These are phyloP conservation scores for Trichoderma lentiforme DNA, from an alignment of 2,329 filamentous ascomycete species.

Conservation along the genomic window DNA sequence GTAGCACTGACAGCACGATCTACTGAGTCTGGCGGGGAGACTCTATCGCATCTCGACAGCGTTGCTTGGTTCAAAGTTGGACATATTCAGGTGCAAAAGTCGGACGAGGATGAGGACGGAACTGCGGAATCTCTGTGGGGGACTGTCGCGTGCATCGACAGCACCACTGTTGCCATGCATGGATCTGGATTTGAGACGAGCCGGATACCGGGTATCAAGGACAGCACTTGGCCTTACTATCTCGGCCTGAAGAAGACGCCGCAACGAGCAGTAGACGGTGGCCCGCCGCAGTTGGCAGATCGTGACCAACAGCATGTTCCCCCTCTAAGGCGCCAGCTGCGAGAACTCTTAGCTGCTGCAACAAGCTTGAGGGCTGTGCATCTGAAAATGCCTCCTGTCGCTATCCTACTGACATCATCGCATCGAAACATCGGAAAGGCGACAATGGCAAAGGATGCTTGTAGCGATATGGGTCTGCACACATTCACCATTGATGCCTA, in stretches of 20 bases:
- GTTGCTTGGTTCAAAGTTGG: constrained; percentile 94
- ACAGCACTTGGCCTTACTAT: constrained; percentile 86
- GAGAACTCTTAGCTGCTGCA: constrained; percentile 82
- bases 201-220: constrained; percentile 70
- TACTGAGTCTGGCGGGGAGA: constrained; percentile 27
- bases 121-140: constrained; percentile 74
- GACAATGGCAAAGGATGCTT: constrained; percentile 72
- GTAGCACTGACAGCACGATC: constrained; percentile 49
- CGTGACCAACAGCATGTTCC: constrained; percentile 51
- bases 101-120: constrained; percentile 55
- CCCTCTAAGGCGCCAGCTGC: constrained; percentile 65
- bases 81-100: constrained; percentile 59
- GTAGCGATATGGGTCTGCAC: constrained; percentile 85
- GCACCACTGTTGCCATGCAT: constrained; percentile 81
- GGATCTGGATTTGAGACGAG: constrained; percentile 85
- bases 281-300: constrained; percentile 43
- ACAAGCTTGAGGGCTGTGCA: constrained; percentile 85
- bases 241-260: constrained; percentile 70
- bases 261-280: constrained; percentile 39
- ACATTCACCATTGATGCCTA: constrained; percentile 87
- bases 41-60: constrained; percentile 44
- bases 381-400: constrained; percentile 80
- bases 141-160: constrained; percentile 80
- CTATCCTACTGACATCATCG: constrained; percentile 83
- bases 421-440: constrained; percentile 92